These are phyloP conservation scores for Plasmodium sp. DNA, from an alignment of 169 alveolate species.

Conservation along the genomic window DNA sequence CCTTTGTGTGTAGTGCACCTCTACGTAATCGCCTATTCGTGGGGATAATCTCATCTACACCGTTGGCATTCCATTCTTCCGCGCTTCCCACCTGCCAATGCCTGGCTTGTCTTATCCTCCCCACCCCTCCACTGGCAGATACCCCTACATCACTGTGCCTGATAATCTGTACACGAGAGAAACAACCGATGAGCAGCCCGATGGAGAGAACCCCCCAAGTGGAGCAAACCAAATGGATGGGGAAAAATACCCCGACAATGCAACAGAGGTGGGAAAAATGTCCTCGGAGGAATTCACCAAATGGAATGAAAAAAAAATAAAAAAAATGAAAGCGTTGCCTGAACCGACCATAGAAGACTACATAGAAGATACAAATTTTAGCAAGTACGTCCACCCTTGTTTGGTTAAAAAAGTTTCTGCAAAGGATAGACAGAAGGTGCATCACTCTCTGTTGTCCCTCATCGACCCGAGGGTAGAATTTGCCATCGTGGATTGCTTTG, in stretches of 20 bases:
- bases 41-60: neutral
- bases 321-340: neutral
- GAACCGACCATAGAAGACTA: conserved; percentile 70
- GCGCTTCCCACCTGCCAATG: neutral
- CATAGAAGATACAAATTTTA: conserved; percentile 38
- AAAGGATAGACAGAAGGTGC: conserved; percentile 42
- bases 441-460: neutral
- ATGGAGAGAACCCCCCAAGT: neutral
- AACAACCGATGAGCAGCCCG: neutral
- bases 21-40: neutral
- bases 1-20: neutral
- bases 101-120: neutral
- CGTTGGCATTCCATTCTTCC: neutral
- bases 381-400: conserved; percentile 19
- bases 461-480: conserved; percentile 1
- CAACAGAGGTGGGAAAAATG: neutral
- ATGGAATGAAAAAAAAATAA: neutral
- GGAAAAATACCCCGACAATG: neutral
- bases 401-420: conserved; percentile 67
- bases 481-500: conserved; percentile 23
- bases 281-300: conserved; percentile 2
- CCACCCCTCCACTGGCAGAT: neutral
- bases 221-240: neutral
- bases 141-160: conserved; percentile 49
- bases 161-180: conserved; percentile 25